phyloP scores from a whole-genome alignment of 2,329 filamentous ascomycete genomes.

The Ophiostoma fasciatum region DNA sequence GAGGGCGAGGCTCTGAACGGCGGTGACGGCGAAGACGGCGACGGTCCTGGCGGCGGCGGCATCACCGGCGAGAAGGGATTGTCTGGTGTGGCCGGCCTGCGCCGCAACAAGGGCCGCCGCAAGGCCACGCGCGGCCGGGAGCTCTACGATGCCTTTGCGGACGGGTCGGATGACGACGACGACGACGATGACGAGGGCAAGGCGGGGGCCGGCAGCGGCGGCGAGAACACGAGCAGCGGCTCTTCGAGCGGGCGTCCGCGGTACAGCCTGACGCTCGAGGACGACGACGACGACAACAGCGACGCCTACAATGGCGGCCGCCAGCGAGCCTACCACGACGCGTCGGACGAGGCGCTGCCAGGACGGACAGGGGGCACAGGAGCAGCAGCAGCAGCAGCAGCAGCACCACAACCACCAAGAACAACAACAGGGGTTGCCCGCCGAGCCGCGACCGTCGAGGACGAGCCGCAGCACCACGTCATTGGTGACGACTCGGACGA shows the following conservation, averaged over 20 bases:
- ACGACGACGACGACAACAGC: constrained; percentile 46
- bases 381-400: constrained; percentile 16
- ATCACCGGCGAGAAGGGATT: constrained; percentile 22
- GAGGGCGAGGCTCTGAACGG: constrained; percentile 45
- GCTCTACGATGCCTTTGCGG: constrained; percentile 94
- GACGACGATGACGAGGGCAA: constrained; percentile 26
- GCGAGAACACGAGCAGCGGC: constrained; percentile 1
- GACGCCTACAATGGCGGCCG: constrained; percentile 13
- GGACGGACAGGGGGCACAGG: constrained; percentile 12
- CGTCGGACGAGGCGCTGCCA: constrained; percentile 11
- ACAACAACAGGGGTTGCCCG: no score
- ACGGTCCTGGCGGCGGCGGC: background rate
- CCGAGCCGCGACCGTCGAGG: constrained; percentile 14
- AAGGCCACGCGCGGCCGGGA: constrained; percentile 55
- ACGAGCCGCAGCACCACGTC: constrained; percentile 32
- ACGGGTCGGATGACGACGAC: constrained; percentile 66
- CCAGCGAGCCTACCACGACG: constrained; percentile 15
- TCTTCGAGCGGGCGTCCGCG: no score
- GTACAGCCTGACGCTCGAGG: constrained; percentile 27
- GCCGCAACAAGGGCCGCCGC: constrained; percentile 30
- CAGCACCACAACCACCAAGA: constrained; percentile 14
- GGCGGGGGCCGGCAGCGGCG: background rate
- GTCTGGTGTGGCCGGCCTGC: background rate
- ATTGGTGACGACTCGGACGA: constrained; percentile 32
- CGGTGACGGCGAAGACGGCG: constrained; percentile 10